Conservation (phyloP, 23 red algal genomes). For the Gracilaria gracilis region DNA sequence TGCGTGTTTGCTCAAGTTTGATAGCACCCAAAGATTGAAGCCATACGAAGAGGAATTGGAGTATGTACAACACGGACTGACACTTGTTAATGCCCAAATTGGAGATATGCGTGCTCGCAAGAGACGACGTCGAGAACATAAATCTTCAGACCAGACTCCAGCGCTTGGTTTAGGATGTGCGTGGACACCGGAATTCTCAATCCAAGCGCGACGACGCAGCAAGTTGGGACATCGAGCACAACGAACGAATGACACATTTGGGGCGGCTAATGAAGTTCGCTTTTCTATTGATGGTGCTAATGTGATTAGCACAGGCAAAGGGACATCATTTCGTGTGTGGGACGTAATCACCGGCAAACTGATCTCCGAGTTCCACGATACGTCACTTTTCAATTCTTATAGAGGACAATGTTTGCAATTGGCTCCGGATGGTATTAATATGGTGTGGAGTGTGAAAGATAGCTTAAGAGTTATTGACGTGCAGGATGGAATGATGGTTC, state of each 20-base stretch:
- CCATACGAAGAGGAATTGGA: neutral
- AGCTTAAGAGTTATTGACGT: conserved; percentile 21
- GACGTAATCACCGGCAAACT: conserved; percentile 32
- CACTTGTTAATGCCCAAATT: neutral
- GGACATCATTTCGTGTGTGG: conserved; percentile 29
- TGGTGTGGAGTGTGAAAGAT: neutral
- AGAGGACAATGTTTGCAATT: conserved; percentile 17
- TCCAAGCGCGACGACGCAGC: neutral
- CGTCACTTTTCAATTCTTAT: neutral
- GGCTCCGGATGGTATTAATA: conserved; percentile 36
- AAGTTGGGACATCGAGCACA: neutral
- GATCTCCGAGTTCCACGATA: conserved; percentile 23
- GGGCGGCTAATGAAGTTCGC: neutral
- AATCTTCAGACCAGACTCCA: neutral
- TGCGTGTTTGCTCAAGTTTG: conserved; percentile 42
- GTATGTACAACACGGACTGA: neutral
- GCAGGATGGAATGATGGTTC: conserved; percentile 41
- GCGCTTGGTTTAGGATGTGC: conserved; percentile 22
- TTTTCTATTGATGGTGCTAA: conserved; percentile 40
- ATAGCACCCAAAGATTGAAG: neutral
- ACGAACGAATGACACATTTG: neutral
- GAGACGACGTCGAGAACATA: neutral
- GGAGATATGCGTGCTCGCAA: neutral
- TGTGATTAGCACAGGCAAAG: conserved; percentile 1
- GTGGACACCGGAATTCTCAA: conserved; percentile 4